phyloP scores from a whole-genome alignment of 257 asterid species.

The Solanum sejunctum region DNA sequence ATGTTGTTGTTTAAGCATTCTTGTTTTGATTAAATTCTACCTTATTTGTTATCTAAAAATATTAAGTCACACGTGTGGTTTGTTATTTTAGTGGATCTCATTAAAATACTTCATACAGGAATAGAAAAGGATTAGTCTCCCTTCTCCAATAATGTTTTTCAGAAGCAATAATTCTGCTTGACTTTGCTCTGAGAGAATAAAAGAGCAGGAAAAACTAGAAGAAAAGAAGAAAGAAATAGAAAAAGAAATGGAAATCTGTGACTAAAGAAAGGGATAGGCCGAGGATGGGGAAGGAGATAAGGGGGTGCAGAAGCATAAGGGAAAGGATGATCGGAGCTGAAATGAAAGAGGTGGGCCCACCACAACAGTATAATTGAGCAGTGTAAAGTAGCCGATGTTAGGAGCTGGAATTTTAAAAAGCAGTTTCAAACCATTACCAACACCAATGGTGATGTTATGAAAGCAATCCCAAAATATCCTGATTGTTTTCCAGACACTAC shows the following conservation, averaged over 20 bases:
- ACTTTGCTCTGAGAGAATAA: not conserved
- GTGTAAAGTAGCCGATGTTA: not conserved
- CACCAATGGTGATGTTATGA: too few species aligned
- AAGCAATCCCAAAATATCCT: too few species aligned
- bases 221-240: not conserved
- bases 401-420: not conserved
- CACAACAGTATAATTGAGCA: not conserved
- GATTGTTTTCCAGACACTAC: too few species aligned
- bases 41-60: not conserved
- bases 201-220: not conserved
- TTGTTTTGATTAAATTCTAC: not conserved
- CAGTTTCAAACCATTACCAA: too few species aligned
- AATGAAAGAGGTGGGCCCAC: not conserved
- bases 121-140: not conserved
- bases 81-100: not conserved
- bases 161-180: not conserved
- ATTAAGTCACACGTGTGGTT: not conserved
- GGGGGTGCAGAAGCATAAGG: not conserved
- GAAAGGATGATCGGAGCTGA: not conserved
- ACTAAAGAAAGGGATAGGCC: not conserved
- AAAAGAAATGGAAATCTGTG: not conserved
- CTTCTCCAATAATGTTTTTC: not conserved
- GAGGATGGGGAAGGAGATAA: not conserved
- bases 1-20: not conserved
- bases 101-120: not conserved